Evolutionary conservation across 2,329 filamentous ascomycete genomes (phyloP).

Genomic region (Whalleya microplaca): DNA sequence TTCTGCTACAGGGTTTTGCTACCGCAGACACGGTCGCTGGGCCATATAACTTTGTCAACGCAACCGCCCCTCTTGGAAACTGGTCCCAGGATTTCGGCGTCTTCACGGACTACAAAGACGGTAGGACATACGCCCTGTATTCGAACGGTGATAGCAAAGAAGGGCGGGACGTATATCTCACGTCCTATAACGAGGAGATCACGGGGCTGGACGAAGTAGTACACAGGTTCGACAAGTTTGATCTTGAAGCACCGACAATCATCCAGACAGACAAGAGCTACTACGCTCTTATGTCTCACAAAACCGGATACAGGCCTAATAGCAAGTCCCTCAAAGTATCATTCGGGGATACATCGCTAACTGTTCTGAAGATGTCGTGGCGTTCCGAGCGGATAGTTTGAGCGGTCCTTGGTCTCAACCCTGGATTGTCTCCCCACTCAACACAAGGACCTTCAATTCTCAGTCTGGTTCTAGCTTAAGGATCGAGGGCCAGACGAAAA

Average conservation of each 20-base stretch:
- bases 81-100: slow-evolving; percentile 67
- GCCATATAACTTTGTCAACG: slow-evolving; percentile 58
- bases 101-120: slow-evolving; percentile 63
- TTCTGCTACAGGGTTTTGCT: slow-evolving; percentile 60
- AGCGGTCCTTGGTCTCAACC: slow-evolving; percentile 58
- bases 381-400: slow-evolving; percentile 55
- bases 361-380: slow-evolving; percentile 49
- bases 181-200: slow-evolving; percentile 55
- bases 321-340: slow-evolving; percentile 33
- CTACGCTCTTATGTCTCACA: slow-evolving; percentile 64
- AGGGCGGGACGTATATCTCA: slow-evolving; percentile 61
- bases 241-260: slow-evolving; percentile 63
- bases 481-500: slow-evolving; percentile 52
- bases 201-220: slow-evolving; percentile 55
- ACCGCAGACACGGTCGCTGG: slow-evolving; percentile 55
- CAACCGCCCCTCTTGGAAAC: slow-evolving; percentile 59
- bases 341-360: slow-evolving; percentile 1
- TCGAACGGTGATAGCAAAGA: slow-evolving; percentile 60
- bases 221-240: slow-evolving; percentile 61
- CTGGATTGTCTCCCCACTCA: slow-evolving; percentile 53
- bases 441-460: slow-evolving; percentile 56
- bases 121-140: slow-evolving; percentile 59
- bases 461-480: slow-evolving; percentile 54
- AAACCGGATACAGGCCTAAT: slow-evolving; percentile 66
- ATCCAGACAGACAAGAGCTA: slow-evolving; percentile 64